A percentile compares a stretch with the other conserved stretches of the same genome.
phyloP scores from a whole-genome alignment of 1,139 yeast genomes.

The Candida tropicalis region DNA sequence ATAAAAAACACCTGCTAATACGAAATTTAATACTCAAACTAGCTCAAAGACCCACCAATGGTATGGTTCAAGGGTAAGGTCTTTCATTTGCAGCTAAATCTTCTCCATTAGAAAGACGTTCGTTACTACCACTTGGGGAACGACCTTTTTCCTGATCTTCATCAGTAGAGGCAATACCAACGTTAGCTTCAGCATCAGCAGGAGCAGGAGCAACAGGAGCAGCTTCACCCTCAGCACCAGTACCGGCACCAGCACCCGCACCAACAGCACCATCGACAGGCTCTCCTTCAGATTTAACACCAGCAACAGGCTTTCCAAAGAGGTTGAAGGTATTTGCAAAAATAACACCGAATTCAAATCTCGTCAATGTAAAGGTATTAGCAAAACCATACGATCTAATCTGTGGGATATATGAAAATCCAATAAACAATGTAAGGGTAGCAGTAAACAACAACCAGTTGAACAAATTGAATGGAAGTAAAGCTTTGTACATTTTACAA shows the following conservation, averaged over 20 bases:
- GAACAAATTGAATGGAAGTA: constrained; percentile 32
- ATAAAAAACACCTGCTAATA: too few species aligned
- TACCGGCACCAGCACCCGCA: not conserved
- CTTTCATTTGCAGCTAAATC: not conserved
- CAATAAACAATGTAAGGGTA: constrained; percentile 24
- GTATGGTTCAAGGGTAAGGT: too few species aligned
- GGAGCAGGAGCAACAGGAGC: not conserved
- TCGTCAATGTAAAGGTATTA: constrained; percentile 4
- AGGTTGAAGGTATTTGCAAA: constrained; percentile 7
- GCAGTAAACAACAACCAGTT: constrained; percentile 30
- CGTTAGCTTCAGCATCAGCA: not conserved
- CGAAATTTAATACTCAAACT: too few species aligned
- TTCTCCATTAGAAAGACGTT: not conserved
- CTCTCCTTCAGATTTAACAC: not conserved
- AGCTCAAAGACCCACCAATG: too few species aligned
- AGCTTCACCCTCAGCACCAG: not conserved
- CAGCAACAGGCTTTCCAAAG: constrained; percentile 1
- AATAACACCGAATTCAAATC: constrained; percentile 17
- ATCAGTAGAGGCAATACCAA: not conserved
- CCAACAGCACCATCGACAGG: not conserved
- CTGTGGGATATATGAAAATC: constrained; percentile 27
- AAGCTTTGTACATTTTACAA: constrained; percentile 31
- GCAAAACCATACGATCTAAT: constrained; percentile 11
- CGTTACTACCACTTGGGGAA: not conserved
- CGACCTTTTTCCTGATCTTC: constrained; percentile 1